Conservation (phyloP, 345 rosid genomes). For the Cardamine resedifolia region DNA sequence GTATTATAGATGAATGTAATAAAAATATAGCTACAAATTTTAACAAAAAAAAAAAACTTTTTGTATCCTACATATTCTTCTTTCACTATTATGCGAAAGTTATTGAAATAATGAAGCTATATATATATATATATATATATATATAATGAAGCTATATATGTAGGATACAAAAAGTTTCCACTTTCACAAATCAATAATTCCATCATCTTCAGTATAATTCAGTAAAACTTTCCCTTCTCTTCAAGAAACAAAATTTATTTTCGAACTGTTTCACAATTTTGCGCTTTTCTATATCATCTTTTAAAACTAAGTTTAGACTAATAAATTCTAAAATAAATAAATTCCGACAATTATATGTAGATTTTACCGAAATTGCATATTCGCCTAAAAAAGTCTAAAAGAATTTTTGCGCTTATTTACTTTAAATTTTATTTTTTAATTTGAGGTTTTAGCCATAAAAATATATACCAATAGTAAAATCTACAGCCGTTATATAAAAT, state of each 20-base stretch:
- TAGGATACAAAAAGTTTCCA: constrained; percentile 7
- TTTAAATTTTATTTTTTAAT: no score
- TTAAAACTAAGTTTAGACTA: neutral
- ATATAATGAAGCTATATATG: no score
- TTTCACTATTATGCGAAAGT: neutral
- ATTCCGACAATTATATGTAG: neutral
- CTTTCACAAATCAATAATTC: no score
- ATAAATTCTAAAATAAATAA: no score
- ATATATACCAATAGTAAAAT: neutral
- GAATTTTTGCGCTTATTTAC: neutral
- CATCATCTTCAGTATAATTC: no score
- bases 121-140: no score
- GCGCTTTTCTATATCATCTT: no score
- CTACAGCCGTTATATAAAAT: neutral
- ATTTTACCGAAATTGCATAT: neutral
- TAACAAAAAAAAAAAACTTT: no score
- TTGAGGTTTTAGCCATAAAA: neutral
- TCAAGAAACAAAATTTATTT: neutral
- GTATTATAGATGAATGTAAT: neutral
- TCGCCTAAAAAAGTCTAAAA: neutral
- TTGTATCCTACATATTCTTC: constrained; percentile 10
- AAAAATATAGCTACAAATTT: no score
- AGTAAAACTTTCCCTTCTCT: neutral
- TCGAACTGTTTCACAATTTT: neutral
- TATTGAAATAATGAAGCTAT: constrained; percentile 6